Evolutionary conservation across 2,329 filamentous ascomycete species (phyloP), one percentile per base, ranked within the genome.

Genomic region (Monosporascus sp.): DNA sequence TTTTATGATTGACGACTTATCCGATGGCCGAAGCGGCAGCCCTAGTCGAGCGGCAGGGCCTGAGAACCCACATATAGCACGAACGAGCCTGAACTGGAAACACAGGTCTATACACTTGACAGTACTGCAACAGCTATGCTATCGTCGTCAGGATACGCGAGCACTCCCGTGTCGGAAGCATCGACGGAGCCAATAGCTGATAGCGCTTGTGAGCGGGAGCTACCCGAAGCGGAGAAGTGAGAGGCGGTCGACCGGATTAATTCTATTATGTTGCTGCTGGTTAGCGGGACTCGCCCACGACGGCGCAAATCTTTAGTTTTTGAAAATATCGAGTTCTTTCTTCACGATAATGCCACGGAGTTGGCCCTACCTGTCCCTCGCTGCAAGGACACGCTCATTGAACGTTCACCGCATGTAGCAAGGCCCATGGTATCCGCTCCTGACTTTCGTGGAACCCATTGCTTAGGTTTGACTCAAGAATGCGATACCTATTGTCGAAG

Each of bases 351-450:
- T 44, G 48, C 41, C 14, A 36, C 54, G 20, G 52, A 52, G 31
- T 19, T 20, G 5, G 50, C 52, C n/a, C 61, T 47, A 3, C 58
- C 61, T 17, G 51, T 50, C 2, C 54, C 58, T 19, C 63, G 66
- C 51, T 62, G 65, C 26, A 65, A 68, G 43, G 59, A 59, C 36
- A 64, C 64, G 5, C 51, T 67, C 9, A 54, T 68, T 31, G 64
- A 67, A 43, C 50, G 62, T 16, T 57, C 62, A 24, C 26, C n/a
- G 24, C 20, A 44, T 51, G n/a, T 14, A 36, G 34, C 24, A 34
- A 34, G 11, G 9, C 31, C 31, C 31, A 34, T 34, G 31, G 31
- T 34, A 34, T 34, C 11, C 11, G 9, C 31, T 34, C 31, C 31
- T 5, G 9, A 34, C 31, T 34, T 34, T 11, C 27, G 27, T 31